Conservation (phyloP, 1,139 yeast genomes). For the Ashbya aceris region DNA sequence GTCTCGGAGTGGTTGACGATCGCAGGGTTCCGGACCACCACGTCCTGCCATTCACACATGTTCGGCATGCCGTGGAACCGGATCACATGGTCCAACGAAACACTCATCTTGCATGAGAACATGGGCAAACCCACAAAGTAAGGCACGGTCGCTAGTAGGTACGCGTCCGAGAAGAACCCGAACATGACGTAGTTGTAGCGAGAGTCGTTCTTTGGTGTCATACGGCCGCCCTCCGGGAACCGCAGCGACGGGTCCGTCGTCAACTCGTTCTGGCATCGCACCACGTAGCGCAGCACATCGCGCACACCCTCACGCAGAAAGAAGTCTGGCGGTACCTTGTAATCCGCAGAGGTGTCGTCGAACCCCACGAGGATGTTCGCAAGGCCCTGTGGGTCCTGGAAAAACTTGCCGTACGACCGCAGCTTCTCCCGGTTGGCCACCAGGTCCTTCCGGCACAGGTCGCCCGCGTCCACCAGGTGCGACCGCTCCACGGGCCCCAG, state of each 20-base stretch:
- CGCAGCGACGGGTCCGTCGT: too few species aligned
- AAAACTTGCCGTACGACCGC: slow-evolving; percentile 8
- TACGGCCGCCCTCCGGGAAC: slow-evolving; percentile 15
- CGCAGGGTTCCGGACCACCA: slow-evolving; percentile 43
- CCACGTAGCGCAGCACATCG: too few species aligned
- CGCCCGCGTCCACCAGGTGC: slow-evolving; percentile 26
- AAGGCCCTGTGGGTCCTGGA: slow-evolving; percentile 8
- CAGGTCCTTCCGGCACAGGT: slow-evolving; percentile 28
- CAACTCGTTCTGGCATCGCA: too few species aligned
- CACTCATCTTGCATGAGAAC: slow-evolving; percentile 40
- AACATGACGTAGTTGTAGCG: slow-evolving; percentile 49
- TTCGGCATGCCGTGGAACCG: slow-evolving; percentile 54
- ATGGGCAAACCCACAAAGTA: slow-evolving; percentile 36
- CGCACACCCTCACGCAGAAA: too few species aligned
- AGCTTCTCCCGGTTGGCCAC: slow-evolving; percentile 21
- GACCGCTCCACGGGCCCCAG: slow-evolving; percentile 5
- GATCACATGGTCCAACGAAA: slow-evolving; percentile 58
- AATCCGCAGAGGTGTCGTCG: slow-evolving; percentile 8
- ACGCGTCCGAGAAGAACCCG: slow-evolving; percentile 55
- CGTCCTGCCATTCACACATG: slow-evolving; percentile 46
- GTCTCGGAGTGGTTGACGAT: slow-evolving; percentile 48
- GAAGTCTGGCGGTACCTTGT: too few species aligned
- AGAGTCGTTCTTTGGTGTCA: slow-evolving; percentile 20
- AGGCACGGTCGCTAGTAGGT: slow-evolving; percentile 43
- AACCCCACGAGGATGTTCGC: slow-evolving; percentile 8